These are phyloP conservation scores for Metschnikowia orientalis DNA, from an alignment of 805 yeast genomes.

Conservation along the genomic window DNA sequence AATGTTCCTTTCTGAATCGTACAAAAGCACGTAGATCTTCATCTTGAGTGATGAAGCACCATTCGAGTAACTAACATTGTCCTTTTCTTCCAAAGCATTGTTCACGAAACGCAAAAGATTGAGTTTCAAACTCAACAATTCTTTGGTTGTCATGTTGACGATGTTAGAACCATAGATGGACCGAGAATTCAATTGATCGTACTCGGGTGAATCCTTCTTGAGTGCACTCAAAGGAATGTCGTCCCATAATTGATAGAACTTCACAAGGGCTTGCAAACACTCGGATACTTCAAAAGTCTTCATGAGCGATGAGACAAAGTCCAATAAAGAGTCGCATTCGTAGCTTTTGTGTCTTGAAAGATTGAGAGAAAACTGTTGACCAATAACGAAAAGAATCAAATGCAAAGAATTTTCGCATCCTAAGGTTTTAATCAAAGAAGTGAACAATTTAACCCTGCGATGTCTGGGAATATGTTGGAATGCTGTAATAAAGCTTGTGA, in stretches of 20 bases:
- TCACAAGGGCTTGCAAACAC: slow-evolving; percentile 53
- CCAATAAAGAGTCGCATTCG: slow-evolving; percentile 65
- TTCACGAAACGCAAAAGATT: slow-evolving; percentile 56
- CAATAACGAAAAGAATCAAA: slow-evolving; percentile 70
- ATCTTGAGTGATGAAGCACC: slow-evolving; percentile 38
- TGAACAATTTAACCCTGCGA: slow-evolving; percentile 81
- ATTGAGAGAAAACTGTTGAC: slow-evolving; percentile 63
- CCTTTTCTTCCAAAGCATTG: slow-evolving; percentile 37
- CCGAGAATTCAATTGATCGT: slow-evolving; percentile 41
- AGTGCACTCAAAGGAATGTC: slow-evolving; percentile 40
- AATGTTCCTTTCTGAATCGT: slow-evolving; percentile 36
- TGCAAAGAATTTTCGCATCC: slow-evolving; percentile 66
- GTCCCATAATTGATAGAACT: slow-evolving; percentile 51
- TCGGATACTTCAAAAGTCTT: slow-evolving; percentile 64
- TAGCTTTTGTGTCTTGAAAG: slow-evolving; percentile 52
- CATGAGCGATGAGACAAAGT: slow-evolving; percentile 67
- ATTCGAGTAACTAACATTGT: slow-evolving; percentile 17
- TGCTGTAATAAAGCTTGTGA: slow-evolving; percentile 90
- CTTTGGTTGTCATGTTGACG: slow-evolving; percentile 46
- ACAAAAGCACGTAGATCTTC: slow-evolving; percentile 48
- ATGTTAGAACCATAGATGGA: slow-evolving; percentile 63
- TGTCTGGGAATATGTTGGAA: slow-evolving; percentile 95
- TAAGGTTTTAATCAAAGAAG: slow-evolving; percentile 71
- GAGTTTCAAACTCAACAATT: slow-evolving; percentile 45
- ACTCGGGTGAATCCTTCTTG: slow-evolving; percentile 35